Evolutionary conservation across 352 stramenopile genomes (phyloP), one percentile per base, ranked within the genome.

Genomic region (Pythium scleroteichum): DNA sequence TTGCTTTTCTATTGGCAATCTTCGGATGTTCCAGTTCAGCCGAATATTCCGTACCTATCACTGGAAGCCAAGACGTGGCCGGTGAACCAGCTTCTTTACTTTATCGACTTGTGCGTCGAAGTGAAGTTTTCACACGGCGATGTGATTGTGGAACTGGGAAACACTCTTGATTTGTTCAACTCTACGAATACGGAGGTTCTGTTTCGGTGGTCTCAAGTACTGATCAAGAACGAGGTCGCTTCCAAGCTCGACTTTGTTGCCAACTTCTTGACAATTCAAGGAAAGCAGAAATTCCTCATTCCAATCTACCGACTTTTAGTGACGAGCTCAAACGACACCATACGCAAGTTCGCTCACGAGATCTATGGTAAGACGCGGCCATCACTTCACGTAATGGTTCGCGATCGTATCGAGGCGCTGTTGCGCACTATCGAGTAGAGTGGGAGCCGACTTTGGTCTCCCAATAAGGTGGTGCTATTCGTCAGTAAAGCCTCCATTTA

Each of bases 221-320:
- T 92, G 41, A 79, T 90, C 66, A 86, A 76, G 57, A 90, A 92
- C 63, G 41, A 47, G 1, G 75, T 89, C 44, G 33, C 75, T 24
- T 62, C 50, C 41, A 80, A 79, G 26, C 44, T 87, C 33, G 59
- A 66, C 7, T 70, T 77, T 58, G 80, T 92, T 16, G 62, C 51
- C 26, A 60, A 59, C 33, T 92, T 92, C 49, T 58, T 92, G 26
- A 67, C 77, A 41, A 74, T 82, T 53, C 82, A 92, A 54, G 80
- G 82, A 56, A 92, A 92, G 56, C 82, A 92, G 38, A 92, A 92
- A 56, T 90, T 90, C 64, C 79, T 88, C 62, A 78, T 92, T 22
- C 82, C 82, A 50, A 61, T 89, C 38, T 92, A 87, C 65, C 76
- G 82, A 13, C 22, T 80, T 48, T 71, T 92, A 19, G 75, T 78